Evolutionary conservation across 345 rosid genomes (phyloP), one percentile per base, ranked within the genome.

Genomic region (Litchi chinensis): DNA sequence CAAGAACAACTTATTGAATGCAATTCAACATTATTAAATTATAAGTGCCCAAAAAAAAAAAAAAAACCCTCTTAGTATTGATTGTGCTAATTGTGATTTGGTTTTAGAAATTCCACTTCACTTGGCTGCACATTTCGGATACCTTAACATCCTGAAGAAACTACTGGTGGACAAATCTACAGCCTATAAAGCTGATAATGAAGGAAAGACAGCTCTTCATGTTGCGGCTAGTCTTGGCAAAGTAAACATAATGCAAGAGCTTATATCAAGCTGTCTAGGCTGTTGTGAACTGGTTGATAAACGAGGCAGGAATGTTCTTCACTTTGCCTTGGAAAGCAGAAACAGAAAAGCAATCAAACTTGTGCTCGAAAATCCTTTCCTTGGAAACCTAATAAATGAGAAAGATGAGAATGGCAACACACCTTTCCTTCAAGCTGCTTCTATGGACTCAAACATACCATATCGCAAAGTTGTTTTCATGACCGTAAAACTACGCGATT

Each of bases 261-360:
- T 78, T 5, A 69, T 78, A 24, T 63, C 67, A 46, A 46, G 8
- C 52, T 46, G 52, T 46, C 52, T 2, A 46, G 52, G 52, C 12
- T 46, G 52, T 11, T 2, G 0, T 6, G 79, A 82, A 46, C 46
- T 68, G 5, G 74, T 59, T 2, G 84, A 82, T 39, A 16, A 0
- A 2, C 73, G 44, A 68, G 84, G 79, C 2, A 9, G 77, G 72
- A 82, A 74, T 32, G 73, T 74, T 48, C 73, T 73, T 52, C 81
- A 82, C 63, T 74, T 74, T 48, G 81, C 76, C 2, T 60, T 41
- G 11, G 26, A 48, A 8, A 40, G 76, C 22, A 44, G 6, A 18
- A 19, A 21, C 7, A 8, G 6, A 0, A 7, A 8, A 13, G 56
- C 67, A 6, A 3, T 82, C 2, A 10, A 21, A 13, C 2, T 10